A percentile compares a stretch with the other conserved stretches of the same genome.
Evolutionary conservation across 805 yeast genomes (phyloP).

Genomic region (Nadsonia fulvescens): DNA sequence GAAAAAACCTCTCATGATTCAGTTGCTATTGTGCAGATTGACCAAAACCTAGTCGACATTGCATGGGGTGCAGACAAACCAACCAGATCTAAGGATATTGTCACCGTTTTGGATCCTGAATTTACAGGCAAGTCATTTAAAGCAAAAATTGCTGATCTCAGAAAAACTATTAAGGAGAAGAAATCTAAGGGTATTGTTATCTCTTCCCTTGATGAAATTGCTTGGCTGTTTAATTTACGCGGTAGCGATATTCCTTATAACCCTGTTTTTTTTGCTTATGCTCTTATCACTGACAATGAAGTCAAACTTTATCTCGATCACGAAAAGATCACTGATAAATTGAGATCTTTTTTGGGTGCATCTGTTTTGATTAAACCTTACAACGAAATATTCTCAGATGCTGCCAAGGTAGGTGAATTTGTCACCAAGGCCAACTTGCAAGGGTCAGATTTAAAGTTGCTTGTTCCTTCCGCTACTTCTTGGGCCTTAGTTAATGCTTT

Average conservation of each 20-base stretch:
- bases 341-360: conserved; percentile 23
- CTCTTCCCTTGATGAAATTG: conserved; percentile 71
- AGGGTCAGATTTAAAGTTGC: no score
- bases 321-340: conserved; percentile 23
- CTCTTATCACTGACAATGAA: conserved; percentile 25
- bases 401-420: conserved; percentile 16
- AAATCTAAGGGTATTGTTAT: conserved; percentile 30
- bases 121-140: conserved; percentile 48
- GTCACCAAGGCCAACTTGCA: conserved; percentile 12
- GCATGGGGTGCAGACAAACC: conserved; percentile 68
- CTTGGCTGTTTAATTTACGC: conserved; percentile 79
- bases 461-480: conserved; percentile 39
- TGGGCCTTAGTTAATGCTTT: conserved; percentile 50
- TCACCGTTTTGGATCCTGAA: conserved; percentile 32
- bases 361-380: conserved; percentile 37
- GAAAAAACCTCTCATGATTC: conserved; percentile 12
- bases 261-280: conserved; percentile 71
- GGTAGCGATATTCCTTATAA: conserved; percentile 68
- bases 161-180: conserved; percentile 14
- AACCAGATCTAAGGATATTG: conserved; percentile 28
- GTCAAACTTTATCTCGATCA: conserved; percentile 39
- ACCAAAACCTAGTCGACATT: conserved; percentile 50
- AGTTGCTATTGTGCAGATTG: conserved; percentile 27
- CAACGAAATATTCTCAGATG: conserved; percentile 37
- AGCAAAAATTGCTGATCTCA: conserved; percentile 34